These are phyloP conservation scores for Hypoxylon perforatum DNA, from an alignment of 495 filamentous ascomycete genomes.

Conservation along the genomic window DNA sequence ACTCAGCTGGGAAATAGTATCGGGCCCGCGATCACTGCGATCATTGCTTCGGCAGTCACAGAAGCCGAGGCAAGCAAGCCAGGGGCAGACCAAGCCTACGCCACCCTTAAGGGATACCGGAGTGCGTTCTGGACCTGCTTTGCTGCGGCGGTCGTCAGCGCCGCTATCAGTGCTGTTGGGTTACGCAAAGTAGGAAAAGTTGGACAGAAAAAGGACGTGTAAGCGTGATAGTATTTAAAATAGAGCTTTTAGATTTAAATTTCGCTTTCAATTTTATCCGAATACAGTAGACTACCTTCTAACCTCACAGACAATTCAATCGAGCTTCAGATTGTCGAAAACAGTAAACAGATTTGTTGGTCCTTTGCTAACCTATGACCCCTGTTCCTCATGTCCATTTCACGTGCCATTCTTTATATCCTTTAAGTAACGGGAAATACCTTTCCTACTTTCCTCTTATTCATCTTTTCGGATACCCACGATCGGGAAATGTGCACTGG, in stretches of 20 bases:
- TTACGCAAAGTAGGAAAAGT: conserved; percentile 64
- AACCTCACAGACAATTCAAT: no score
- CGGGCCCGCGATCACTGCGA: conserved; percentile 66
- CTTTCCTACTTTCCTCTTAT: background rate
- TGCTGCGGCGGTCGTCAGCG: conserved; percentile 54
- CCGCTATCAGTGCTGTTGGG: conserved; percentile 55
- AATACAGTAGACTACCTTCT: no score
- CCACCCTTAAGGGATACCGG: conserved; percentile 67
- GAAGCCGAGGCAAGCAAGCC: conserved; percentile 28
- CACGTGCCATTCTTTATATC: no score
- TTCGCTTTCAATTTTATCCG: no score
- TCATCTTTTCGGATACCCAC: background rate
- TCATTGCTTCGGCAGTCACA: conserved; percentile 66
- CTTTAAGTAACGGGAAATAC: no score
- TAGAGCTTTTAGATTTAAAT: no score
- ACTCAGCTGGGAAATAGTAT: conserved; percentile 69
- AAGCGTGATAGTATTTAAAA: no score
- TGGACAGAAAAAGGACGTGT: conserved; percentile 60
- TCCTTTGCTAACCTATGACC: no score
- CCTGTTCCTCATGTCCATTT: no score
- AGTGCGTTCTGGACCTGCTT: conserved; percentile 71
- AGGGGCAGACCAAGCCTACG: conserved; percentile 29
- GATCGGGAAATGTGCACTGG: conserved; percentile 52
- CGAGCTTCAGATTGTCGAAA: no score
- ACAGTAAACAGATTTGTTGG: no score